A percentile compares a stretch with the other conserved stretches of the same genome.
phyloP scores from a whole-genome alignment of 108 stramenopile species.

The Ochromonas danica region DNA sequence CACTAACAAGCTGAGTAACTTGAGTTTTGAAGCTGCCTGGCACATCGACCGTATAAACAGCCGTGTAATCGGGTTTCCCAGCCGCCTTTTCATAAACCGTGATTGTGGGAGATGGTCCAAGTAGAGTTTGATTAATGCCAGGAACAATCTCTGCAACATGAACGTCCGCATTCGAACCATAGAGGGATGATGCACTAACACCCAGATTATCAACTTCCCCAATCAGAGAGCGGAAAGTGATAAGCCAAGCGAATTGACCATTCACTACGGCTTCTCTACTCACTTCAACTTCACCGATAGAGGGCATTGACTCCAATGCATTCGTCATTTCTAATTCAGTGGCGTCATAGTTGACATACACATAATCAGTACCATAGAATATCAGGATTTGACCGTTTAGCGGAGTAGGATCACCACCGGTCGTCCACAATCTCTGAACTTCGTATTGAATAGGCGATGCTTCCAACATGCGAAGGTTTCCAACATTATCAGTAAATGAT shows the following conservation, averaged over 20 bases:
- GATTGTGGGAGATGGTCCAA: conserved; percentile 50
- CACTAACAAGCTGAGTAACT: conserved; percentile 65
- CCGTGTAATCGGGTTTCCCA: conserved; percentile 72
- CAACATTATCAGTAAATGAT: conserved; percentile 68
- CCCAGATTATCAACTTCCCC: conserved; percentile 56
- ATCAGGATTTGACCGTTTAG: conserved; percentile 67
- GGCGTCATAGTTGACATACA: conserved; percentile 59
- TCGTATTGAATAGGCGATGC: conserved; percentile 60
- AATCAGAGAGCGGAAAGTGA: conserved; percentile 66
- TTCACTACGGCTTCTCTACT: conserved; percentile 43
- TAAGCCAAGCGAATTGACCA: conserved; percentile 62
- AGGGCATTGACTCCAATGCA: conserved; percentile 63
- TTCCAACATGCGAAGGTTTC: conserved; percentile 63
- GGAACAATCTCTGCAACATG: conserved; percentile 37
- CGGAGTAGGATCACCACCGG: conserved; percentile 73
- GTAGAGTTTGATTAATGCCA: conserved; percentile 49
- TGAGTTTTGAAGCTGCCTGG: conserved; percentile 63
- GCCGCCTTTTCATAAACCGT: conserved; percentile 64
- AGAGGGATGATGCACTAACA: conserved; percentile 46
- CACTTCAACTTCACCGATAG: conserved; percentile 64
- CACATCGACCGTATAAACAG: conserved; percentile 56
- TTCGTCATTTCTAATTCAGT: conserved; percentile 60
- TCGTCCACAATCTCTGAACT: conserved; percentile 58
- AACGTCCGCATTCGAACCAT: conserved; percentile 58
- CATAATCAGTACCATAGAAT: conserved; percentile 48